A percentile compares a stretch with the other conserved stretches of the same genome.
phyloP scores from a whole-genome alignment of 805 yeast species.

The Kodamaea kakaduensis region DNA sequence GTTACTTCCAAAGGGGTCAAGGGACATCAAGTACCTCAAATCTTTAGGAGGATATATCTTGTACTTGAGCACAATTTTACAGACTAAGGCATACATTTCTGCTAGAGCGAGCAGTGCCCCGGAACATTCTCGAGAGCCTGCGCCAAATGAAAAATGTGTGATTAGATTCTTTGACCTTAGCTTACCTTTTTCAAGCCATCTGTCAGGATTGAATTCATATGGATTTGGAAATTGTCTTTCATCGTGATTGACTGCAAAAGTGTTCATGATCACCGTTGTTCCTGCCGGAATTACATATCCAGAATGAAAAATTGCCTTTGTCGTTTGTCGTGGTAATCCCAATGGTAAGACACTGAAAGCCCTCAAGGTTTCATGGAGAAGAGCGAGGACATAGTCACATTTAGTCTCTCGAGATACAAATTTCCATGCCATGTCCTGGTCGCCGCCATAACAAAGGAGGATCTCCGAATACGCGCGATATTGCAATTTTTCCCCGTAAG shows the following conservation, averaged over 20 bases:
- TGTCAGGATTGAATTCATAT: conserved; percentile 45
- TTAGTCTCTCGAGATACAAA: conserved; percentile 21
- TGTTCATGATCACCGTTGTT: conserved; percentile 60
- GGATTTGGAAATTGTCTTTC: conserved; percentile 39
- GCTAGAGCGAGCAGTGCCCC: conserved; percentile 62
- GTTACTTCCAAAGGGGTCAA: conserved; percentile 51
- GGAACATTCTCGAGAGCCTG: conserved; percentile 69
- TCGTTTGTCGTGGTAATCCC: conserved; percentile 59
- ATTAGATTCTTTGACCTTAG: conserved; percentile 5
- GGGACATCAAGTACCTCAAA: conserved; percentile 42
- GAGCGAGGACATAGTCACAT: conserved; percentile 52
- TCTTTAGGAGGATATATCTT: conserved; percentile 30
- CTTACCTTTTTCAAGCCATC: conserved; percentile 42
- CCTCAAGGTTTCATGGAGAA: conserved; percentile 61
- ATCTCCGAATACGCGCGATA: conserved; percentile 41
- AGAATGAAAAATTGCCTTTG: conserved; percentile 43
- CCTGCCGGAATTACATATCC: conserved; percentile 47
- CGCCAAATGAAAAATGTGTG: conserved; percentile 57
- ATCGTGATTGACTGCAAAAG: conserved; percentile 71
- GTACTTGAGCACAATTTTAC: conserved; percentile 51
- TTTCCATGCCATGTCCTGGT: conserved; percentile 33
- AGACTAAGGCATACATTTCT: conserved; percentile 57
- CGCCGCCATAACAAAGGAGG: conserved; percentile 27
- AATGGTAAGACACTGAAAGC: conserved; percentile 64
- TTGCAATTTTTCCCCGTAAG: conserved; percentile 38